Percentiles rank a stretch among this genome's conserved stretches.
Conservation (phyloP, 176 grass and related monocot species). For the Paspalum notatum region DNA sequence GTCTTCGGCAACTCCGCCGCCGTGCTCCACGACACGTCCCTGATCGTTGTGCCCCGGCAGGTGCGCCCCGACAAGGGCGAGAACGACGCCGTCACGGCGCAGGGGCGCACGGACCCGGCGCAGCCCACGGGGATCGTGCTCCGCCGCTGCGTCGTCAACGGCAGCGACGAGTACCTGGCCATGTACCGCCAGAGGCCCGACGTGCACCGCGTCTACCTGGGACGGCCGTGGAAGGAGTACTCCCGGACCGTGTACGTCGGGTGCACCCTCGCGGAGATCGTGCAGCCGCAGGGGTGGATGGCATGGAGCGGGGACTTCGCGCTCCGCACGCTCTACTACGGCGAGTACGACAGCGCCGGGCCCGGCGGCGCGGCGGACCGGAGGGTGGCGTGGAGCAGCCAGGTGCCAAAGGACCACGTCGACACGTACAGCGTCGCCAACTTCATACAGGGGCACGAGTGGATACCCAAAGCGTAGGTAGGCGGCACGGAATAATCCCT, state of each 20-base stretch:
- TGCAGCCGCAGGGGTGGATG: slow-evolving; percentile 81
- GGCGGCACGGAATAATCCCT: too few relatives aligned
- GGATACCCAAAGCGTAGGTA: slow-evolving; percentile 61
- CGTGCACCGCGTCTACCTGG: slow-evolving; percentile 74
- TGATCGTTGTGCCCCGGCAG: slow-evolving; percentile 71
- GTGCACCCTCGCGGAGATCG: slow-evolving; percentile 67
- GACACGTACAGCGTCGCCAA: slow-evolving; percentile 70
- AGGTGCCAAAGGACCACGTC: slow-evolving; percentile 70
- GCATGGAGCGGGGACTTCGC: slow-evolving; percentile 80
- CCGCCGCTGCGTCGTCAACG: slow-evolving; percentile 66
- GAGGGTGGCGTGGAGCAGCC: slow-evolving; percentile 84
- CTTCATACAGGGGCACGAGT: slow-evolving; percentile 82
- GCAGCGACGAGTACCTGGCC: slow-evolving; percentile 86
- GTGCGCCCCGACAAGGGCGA: slow-evolving; percentile 72
- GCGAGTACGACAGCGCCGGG: slow-evolving; percentile 70
- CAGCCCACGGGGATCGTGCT: slow-evolving; percentile 93
- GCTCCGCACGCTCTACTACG: slow-evolving; percentile 84
- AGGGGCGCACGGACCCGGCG: slow-evolving; percentile 89
- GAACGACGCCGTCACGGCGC: slow-evolving; percentile 76
- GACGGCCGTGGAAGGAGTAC: slow-evolving; percentile 93
- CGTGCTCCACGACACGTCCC: slow-evolving; percentile 57
- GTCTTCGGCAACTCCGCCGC: slow-evolving; percentile 91
- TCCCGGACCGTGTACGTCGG: slow-evolving; percentile 78
- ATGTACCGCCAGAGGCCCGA: slow-evolving; percentile 52
- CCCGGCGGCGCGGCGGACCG: slow-evolving; percentile 40